These are phyloP conservation scores for Phytophthora rubi DNA, from an alignment of 352 stramenopile genomes.

Conservation along the genomic window DNA sequence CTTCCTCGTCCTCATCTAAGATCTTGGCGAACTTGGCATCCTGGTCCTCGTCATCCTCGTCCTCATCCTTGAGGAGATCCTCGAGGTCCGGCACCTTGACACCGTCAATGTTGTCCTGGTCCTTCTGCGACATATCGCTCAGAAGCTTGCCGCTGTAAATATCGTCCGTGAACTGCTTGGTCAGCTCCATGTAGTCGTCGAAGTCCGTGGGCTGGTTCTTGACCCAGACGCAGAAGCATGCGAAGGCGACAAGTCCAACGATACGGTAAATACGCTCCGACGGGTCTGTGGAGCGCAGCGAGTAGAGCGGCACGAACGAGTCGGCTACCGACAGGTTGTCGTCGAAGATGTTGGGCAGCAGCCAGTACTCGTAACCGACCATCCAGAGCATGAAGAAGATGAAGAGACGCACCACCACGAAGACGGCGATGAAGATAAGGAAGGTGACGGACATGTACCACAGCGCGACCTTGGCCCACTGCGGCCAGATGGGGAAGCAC, in stretches of 20 bases:
- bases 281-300: constrained; percentile 75
- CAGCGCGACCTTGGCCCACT: constrained; percentile 97
- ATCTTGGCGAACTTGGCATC: constrained; percentile 83
- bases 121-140: constrained; percentile 97
- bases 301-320: constrained; percentile 98
- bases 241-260: constrained; percentile 91
- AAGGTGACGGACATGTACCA: constrained; percentile 99
- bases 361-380: constrained; percentile 97
- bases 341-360: constrained; percentile 99
- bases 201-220: constrained; percentile 99
- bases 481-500: constrained; percentile 99
- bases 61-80: constrained; percentile 86
- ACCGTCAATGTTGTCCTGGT: constrained; percentile 98
- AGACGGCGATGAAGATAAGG: constrained; percentile 98
- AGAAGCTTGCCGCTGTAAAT: constrained; percentile 99
- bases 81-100: constrained; percentile 91
- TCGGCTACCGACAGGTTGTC: constrained; percentile 97
- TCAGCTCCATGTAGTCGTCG: constrained; percentile 98
- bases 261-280: constrained; percentile 97
- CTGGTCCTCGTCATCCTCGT: constrained; percentile 79
- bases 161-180: constrained; percentile 99
- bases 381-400: constrained; percentile 98
- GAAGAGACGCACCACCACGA: constrained; percentile 95
- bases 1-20: constrained; percentile 78
- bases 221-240: constrained; percentile 97